Base-by-base conservation (phyloP, 768 basidiomycete species). In the Termitomyces bulborhizus region DNA sequence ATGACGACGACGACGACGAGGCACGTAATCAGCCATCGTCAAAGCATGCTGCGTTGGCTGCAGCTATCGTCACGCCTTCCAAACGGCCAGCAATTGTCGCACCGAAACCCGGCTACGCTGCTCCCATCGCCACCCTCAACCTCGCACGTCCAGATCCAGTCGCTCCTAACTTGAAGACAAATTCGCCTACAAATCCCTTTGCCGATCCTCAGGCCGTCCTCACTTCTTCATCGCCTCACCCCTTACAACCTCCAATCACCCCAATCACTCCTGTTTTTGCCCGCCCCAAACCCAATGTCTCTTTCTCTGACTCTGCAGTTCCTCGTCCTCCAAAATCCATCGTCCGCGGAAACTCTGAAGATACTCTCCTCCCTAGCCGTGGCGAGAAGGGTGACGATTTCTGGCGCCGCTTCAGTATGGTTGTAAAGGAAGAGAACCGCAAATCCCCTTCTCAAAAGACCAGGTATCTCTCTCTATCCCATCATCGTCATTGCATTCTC, bases 361-460 rank as follows among this genome's bases (percentile, higher is more conserved):
- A 85, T 41, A 80, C 83, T 1, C 65, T 88, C 3, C 66, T 91
- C 7, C 85, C 88, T 1, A 74, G 74, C 40, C 78, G 87, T 44
- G 87, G 88, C 2, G 82, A 88, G 65, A 81, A 77, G 47, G 88
- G 88, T 0, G 89, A 92, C 62, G 86, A 91, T 62, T 92, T 93
- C 70, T 93, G 90, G 90, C 76, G 87, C 57, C 77, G 90, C 39
- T 93, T 92, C 70, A 88, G 86, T 57, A 90, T 91, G 75, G 83
- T 92, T 58, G 89, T 83, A 8, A 88, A 82, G 64, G 83, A 84
- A 56, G 83, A 87, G 60, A 73, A 71, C 54, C 64, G 62, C 54
- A 76, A 73, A 57, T 67, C 71, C 3, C 46, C 63, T 7, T 58
- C 66, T 9, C 63, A 75, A 64, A 82, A 73, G 57, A 68, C 82